Conservation (phyloP, 345 rosid species). For the Gossypium ekmanianum region DNA sequence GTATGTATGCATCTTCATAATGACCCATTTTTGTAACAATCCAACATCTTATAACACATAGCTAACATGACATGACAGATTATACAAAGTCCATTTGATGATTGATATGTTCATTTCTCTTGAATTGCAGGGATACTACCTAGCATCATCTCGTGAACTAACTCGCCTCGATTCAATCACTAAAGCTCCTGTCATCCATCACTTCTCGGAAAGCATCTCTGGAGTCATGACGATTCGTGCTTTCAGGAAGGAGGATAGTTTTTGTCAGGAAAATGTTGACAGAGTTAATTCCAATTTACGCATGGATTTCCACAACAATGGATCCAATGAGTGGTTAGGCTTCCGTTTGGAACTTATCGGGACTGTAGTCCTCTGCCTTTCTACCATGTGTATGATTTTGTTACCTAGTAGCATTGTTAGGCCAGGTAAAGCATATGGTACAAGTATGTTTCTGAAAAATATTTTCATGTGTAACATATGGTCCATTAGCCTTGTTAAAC, state of each 20-base stretch:
- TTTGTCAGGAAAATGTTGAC: constrained; percentile 62
- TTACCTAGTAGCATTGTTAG: constrained; percentile 71
- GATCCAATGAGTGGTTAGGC: constrained; percentile 91
- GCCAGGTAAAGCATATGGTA: constrained; percentile 54
- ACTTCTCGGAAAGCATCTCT: constrained; percentile 89
- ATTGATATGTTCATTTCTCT: not conserved
- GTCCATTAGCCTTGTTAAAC: not conserved
- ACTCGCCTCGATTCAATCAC: constrained; percentile 94
- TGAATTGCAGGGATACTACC: constrained; percentile 61
- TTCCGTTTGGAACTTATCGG: constrained; percentile 77
- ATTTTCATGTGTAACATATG: no score
- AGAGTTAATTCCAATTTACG: constrained; percentile 71
- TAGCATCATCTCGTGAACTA: constrained; percentile 77
- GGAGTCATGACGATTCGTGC: constrained; percentile 86
- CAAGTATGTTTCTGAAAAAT: not conserved
- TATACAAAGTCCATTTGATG: not conserved
- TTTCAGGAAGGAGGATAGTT: constrained; percentile 52
- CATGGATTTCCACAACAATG: constrained; percentile 92
- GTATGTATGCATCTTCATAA: constrained; percentile 33
- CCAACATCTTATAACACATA: not conserved
- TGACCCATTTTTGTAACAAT: not conserved
- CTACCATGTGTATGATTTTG: constrained; percentile 70
- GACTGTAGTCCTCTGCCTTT: constrained; percentile 64
- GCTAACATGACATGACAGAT: not conserved
- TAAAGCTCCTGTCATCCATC: constrained; percentile 91